phyloP scores from a whole-genome alignment of 1,284 basidiomycete species.

The Trichosporon sp. region DNA sequence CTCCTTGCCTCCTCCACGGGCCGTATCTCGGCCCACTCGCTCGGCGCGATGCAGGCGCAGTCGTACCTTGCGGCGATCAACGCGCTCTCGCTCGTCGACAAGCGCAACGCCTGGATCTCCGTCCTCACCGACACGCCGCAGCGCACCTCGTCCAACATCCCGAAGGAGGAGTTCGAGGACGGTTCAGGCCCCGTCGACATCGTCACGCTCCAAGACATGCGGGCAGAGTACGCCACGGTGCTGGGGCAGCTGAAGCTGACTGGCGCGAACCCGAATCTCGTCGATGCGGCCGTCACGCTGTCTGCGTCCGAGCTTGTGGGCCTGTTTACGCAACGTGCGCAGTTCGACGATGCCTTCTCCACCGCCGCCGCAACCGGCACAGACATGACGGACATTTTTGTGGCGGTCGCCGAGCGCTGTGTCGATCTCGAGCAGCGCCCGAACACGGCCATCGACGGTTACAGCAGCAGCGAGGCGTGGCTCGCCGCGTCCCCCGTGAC shows the following conservation, averaged over 20 bases:
- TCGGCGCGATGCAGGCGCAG: conserved; percentile 75
- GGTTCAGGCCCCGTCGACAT: conserved; percentile 70
- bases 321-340: conserved; percentile 75
- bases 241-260: conserved; percentile 77
- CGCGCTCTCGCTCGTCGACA: conserved; percentile 78
- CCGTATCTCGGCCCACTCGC: conserved; percentile 56
- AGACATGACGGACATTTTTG: conserved; percentile 85
- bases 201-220: conserved; percentile 77
- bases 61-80: conserved; percentile 86
- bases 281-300: conserved; percentile 64
- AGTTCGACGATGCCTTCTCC: conserved; percentile 77
- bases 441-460: conserved; percentile 41
- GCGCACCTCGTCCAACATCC: conserved; percentile 69
- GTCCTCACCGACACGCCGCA: conserved; percentile 44
- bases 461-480: conserved; percentile 65
- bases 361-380: conserved; percentile 75
- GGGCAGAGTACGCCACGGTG: conserved; percentile 79
- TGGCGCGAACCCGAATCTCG: conserved; percentile 63
- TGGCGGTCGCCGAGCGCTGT: conserved; percentile 75
- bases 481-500: conserved; percentile 73
- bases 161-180: conserved; percentile 68
- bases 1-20: conserved; percentile 29
- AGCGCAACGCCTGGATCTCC: conserved; percentile 81
- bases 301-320: conserved; percentile 75
- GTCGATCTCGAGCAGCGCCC: conserved; percentile 65